Base-by-base conservation (phyloP, 2,329 filamentous ascomycete species). In the Meredithiella fracta region DNA sequence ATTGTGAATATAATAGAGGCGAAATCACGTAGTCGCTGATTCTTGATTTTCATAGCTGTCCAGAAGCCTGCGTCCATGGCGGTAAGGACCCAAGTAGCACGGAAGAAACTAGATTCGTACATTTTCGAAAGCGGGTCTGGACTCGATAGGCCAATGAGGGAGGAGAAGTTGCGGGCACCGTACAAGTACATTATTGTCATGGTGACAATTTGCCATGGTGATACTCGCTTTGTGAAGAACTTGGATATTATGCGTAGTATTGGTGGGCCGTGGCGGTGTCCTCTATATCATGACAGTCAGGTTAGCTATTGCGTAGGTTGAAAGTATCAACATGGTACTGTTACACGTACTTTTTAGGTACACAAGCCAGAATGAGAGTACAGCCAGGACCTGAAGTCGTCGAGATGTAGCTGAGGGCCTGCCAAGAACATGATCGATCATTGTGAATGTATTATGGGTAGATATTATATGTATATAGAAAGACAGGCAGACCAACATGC, bases 31-130 rank as follows among this genome's bases (percentile, higher is more conserved):
- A 95, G 62, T 80, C 86, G 90, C 63, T 85, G 89, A 54, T 66
- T 67, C 51, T 79, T 79, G 60, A 98, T 90, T 63, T 82, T 84
- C 92, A 98, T 98, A 34, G 92, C 92, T 0, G 89, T 95, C 92
- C 92, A 98, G 68, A 96, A 98, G 1, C 92, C 92, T 4, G 92
- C 92, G 64, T 98, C 92, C 59, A 98, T 71, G 0, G 89, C 92
- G 0, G 92, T 98, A 54, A 92, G 82, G 15, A 97, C 80, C 92
- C 92, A 98, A 65, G 92, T 98, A 56, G 92, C 92, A 51, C 92
- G 83, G 67, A 95, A 98, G 71, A 94, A 98, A 26, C 86, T 82
- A 53, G 87, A 77, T 55, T 86, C 88, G 71, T 98, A 98, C 67
- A 97, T 83, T 65, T 94, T 95, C 29, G 90, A 85, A 65, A 98